phyloP scores from a whole-genome alignment of 129 eudicot species.

The Heracleum sosnowskyi region DNA sequence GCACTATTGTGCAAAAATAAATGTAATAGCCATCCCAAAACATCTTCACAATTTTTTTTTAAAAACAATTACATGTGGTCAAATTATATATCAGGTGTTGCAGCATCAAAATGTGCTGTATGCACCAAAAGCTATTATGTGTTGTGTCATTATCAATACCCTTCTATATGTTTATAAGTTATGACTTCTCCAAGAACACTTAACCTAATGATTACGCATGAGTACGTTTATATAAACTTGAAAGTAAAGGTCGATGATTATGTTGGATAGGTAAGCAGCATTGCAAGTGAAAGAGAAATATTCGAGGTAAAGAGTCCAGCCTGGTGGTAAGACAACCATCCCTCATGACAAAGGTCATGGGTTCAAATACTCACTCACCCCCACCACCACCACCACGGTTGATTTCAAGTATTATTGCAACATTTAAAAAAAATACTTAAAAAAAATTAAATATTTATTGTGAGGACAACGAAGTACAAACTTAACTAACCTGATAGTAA shows the following conservation, averaged over 20 bases:
- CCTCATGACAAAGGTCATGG: no score
- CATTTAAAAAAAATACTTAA: no score
- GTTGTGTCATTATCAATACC: background rate
- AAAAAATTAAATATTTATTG: background rate
- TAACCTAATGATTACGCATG: background rate
- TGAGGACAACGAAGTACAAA: background rate
- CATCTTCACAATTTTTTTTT: background rate
- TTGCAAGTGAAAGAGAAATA: slow-evolving; percentile 11
- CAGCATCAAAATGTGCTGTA: background rate
- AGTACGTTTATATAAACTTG: background rate
- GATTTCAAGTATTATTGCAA: no score
- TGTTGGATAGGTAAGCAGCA: background rate
- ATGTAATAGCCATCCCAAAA: background rate
- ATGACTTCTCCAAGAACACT: background rate
- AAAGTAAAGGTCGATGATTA: background rate
- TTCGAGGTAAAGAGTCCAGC: background rate
- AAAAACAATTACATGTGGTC: background rate
- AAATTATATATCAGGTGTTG: background rate
- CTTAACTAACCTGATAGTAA: slow-evolving; percentile 66
- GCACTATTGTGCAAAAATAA: background rate
- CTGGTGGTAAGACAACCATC: background rate
- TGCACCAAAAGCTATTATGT: background rate
- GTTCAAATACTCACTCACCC: background rate
- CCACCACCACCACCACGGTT: background rate
- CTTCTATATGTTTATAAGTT: background rate